A percentile compares a stretch with the other conserved stretches of the same genome.
Conservation (phyloP, 2,329 filamentous ascomycete genomes). For the Fusarium torulosum region DNA sequence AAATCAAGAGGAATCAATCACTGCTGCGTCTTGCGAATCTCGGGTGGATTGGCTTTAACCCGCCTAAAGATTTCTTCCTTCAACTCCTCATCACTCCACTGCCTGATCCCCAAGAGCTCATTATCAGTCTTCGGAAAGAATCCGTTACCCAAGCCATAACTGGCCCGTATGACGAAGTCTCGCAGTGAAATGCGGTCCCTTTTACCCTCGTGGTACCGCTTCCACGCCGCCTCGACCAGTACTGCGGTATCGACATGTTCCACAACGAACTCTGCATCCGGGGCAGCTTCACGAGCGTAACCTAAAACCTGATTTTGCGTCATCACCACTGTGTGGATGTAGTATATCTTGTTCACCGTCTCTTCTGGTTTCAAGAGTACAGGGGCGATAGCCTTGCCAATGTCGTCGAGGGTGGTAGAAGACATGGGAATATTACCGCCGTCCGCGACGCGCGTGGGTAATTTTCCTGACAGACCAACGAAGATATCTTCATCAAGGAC, state of each 20-base stretch:
- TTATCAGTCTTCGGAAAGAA: slow-evolving; percentile 9
- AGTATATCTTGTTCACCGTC: neutral
- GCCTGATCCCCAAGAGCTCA: neutral
- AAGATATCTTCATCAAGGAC: slow-evolving; percentile 14
- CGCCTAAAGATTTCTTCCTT: neutral
- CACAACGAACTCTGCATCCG: neutral
- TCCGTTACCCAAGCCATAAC: neutral
- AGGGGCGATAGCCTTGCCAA: neutral
- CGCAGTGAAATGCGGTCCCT: neutral
- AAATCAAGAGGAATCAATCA: neutral
- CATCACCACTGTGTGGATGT: slow-evolving; percentile 12
- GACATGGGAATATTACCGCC: slow-evolving; percentile 12
- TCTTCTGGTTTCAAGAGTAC: neutral
- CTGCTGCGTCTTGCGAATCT: neutral
- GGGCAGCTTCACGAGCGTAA: slow-evolving; percentile 2
- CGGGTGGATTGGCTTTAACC: fast-evolving
- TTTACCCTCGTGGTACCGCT: neutral
- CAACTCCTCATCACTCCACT: slow-evolving; percentile 7
- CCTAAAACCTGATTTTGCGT: slow-evolving; percentile 11
- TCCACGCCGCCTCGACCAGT: slow-evolving; percentile 6
- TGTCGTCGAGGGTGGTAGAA: neutral
- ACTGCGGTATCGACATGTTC: neutral
- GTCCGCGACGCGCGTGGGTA: neutral
- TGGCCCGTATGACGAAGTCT: slow-evolving; percentile 2
- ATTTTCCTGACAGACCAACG: neutral